Conservation (phyloP, 768 basidiomycete genomes). For the Tylopilus intermedius region DNA sequence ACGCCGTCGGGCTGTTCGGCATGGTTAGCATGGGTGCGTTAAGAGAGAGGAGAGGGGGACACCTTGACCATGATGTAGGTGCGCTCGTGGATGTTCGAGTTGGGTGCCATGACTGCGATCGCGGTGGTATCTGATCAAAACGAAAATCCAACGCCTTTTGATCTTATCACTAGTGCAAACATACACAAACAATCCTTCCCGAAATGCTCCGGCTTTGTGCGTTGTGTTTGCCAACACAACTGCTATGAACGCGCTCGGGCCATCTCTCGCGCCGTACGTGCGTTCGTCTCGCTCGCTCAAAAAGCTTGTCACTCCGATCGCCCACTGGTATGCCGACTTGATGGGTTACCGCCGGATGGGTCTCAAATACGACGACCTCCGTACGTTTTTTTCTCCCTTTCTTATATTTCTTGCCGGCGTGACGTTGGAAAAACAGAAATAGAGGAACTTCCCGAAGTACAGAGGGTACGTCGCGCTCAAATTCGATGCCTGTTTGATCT, state of each 20-base stretch:
- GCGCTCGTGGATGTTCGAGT: slow-evolving; percentile 53
- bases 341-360: slow-evolving; percentile 84
- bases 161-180: slow-evolving; percentile 37
- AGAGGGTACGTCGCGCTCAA: slow-evolving; percentile 51
- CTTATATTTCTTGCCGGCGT: background rate
- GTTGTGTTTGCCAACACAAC: background rate
- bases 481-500: background rate
- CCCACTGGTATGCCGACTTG: slow-evolving; percentile 75
- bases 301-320: slow-evolving; percentile 68
- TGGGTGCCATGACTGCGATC: slow-evolving; percentile 14
- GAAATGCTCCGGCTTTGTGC: slow-evolving; percentile 6
- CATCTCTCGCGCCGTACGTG: slow-evolving; percentile 74
- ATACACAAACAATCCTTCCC: slow-evolving; percentile 37
- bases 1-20: slow-evolving; percentile 90
- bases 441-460: slow-evolving; percentile 73
- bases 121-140: slow-evolving; percentile 15
- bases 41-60: background rate
- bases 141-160: background rate
- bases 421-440: slow-evolving; percentile 41
- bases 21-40: background rate
- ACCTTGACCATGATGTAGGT: slow-evolving; percentile 99
- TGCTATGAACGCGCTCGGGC: slow-evolving; percentile 49
- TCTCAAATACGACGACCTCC: slow-evolving; percentile 91
- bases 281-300: slow-evolving; percentile 63
- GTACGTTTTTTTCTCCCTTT: slow-evolving; percentile 42